Conservation (phyloP, 2,329 filamentous ascomycete species). For the Phoma sp. region DNA sequence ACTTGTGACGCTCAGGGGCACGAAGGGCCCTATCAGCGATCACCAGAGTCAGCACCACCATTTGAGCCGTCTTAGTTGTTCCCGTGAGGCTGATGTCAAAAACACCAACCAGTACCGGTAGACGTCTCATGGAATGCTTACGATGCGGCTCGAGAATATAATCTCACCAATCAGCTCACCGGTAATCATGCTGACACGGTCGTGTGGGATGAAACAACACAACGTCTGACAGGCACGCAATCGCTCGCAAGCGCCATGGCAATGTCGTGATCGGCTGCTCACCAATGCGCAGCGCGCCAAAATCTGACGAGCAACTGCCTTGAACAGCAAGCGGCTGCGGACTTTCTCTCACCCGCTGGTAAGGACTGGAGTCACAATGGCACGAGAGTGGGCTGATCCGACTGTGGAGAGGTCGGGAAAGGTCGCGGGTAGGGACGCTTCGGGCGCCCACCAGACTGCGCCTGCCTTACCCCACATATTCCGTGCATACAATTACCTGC, state of each 20-base stretch:
- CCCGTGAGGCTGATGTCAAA: too few species aligned
- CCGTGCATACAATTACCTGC: constrained; percentile 4
- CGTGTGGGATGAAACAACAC: neutral
- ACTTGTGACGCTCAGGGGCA: too few species aligned
- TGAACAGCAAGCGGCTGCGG: constrained; percentile 3
- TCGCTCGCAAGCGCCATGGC: constrained; percentile 1
- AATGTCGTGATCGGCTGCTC: constrained; percentile 30
- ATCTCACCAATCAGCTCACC: constrained; percentile 13
- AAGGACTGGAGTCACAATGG: constrained; percentile 6
- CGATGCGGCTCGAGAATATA: too few species aligned
- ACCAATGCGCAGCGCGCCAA: constrained; percentile 12
- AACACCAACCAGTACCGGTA: too few species aligned
- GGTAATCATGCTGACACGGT: constrained; percentile 19
- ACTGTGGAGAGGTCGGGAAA: neutral
- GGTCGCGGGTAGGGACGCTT: neutral
- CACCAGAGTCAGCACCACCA: too few species aligned
- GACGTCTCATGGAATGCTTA: too few species aligned
- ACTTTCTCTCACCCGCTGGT: neutral
- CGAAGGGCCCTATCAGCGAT: too few species aligned
- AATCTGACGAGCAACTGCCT: neutral
- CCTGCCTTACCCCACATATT: constrained; percentile 10
- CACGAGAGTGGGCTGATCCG: constrained; percentile 33
- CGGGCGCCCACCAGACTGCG: neutral
- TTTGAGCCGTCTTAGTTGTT: too few species aligned
- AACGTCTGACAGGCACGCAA: constrained; percentile 12